These are phyloP conservation scores for Thalassiosira exigua DNA, from an alignment of 352 stramenopile species.

Conservation along the genomic window DNA sequence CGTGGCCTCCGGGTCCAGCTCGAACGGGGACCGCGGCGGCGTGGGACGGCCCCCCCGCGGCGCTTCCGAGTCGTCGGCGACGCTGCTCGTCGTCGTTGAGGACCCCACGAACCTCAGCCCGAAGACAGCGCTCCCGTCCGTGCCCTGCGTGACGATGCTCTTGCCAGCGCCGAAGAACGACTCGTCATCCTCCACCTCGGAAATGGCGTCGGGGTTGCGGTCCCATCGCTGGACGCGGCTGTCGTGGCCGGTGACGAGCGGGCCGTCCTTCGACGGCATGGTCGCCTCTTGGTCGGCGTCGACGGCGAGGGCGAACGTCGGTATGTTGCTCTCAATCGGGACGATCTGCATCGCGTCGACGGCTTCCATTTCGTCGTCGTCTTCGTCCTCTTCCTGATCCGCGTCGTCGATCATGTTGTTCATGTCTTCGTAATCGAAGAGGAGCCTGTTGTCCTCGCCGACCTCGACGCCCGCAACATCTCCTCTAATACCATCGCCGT, in stretches of 20 bases:
- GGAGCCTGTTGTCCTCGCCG: not conserved
- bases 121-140: conserved; percentile 25
- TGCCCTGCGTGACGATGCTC: too few relatives aligned
- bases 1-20: conserved; percentile 19
- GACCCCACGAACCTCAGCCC: conserved; percentile 33
- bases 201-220: conserved; percentile 49
- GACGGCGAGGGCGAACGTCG: not conserved
- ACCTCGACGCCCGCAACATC: conserved; percentile 7
- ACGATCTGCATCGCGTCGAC: conserved; percentile 28
- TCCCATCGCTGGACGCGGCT: conserved; percentile 21
- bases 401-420: conserved; percentile 22
- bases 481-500: conserved; percentile 10
- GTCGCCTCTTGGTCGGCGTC: not conserved
- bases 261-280: too few relatives aligned
- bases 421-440: conserved; percentile 37
- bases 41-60: conserved; percentile 7
- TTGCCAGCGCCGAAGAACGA: conserved; percentile 25
- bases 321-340: conserved; percentile 21
- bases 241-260: not conserved
- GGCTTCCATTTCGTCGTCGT: conserved; percentile 6
- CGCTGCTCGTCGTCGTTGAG: conserved; percentile 10
- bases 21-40: conserved; percentile 13
- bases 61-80: too few relatives aligned
- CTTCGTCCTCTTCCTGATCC: conserved; percentile 10
- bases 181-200: conserved; percentile 38